Evolutionary conservation across 257 asterid species (phyloP).

Genomic region (Mentha longifolia): DNA sequence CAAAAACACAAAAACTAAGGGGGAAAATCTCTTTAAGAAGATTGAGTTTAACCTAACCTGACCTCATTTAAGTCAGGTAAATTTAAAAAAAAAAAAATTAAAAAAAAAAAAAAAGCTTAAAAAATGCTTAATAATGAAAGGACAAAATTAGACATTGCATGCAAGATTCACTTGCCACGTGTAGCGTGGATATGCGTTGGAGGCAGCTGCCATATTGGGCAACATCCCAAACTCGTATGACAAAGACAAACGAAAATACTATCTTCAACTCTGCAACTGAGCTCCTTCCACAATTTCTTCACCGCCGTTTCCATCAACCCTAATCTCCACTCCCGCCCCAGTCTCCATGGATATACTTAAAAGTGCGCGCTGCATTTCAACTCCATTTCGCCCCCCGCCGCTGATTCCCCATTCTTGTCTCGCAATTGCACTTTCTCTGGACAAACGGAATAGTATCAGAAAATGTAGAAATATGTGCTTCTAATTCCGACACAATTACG

Average conservation of each 20-base stretch:
- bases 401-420: constrained; percentile 43
- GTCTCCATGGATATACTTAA: constrained; percentile 60
- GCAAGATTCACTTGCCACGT: no score
- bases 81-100: no score
- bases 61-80: no score
- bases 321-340: no score
- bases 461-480: constrained; percentile 48
- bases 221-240: constrained; percentile 36
- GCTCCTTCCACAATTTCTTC: constrained; percentile 12
- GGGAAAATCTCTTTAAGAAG: no score
- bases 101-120: no score
- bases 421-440: constrained; percentile 38
- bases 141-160: no score
- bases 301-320: constrained; percentile 15
- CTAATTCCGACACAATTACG: constrained; percentile 64
- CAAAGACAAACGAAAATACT: constrained; percentile 11
- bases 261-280: constrained; percentile 33
- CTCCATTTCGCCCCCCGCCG: constrained; percentile 53
- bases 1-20: no score
- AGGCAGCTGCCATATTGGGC: no score
- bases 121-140: no score
- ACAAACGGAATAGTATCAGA: constrained; percentile 32
- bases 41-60: no score
- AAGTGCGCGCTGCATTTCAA: constrained; percentile 56
- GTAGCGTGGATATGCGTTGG: no score